These are phyloP conservation scores for Aspergillus caelatus DNA, from an alignment of 2,329 filamentous ascomycete species.

Conservation along the genomic window DNA sequence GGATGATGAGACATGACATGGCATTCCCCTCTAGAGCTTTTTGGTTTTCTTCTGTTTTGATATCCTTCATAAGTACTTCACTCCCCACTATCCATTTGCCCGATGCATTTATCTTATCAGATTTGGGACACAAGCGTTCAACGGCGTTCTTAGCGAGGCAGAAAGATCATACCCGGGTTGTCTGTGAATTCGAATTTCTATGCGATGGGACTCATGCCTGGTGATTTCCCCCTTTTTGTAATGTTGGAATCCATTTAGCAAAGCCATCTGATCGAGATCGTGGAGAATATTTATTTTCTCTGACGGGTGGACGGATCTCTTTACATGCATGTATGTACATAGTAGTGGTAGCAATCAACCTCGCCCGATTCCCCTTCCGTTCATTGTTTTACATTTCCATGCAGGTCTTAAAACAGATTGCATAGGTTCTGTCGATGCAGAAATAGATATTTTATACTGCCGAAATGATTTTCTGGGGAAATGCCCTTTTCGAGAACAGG, in stretches of 20 bases:
- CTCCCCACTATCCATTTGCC: slow-evolving; percentile 1
- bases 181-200: slow-evolving; percentile 7
- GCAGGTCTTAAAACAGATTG: too few species aligned
- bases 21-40: neutral
- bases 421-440: too few species aligned
- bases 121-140: slow-evolving; percentile 2
- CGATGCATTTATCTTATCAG: slow-evolving; percentile 5
- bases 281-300: neutral
- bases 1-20: slow-evolving; percentile 31
- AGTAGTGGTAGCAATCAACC: slow-evolving; percentile 15
- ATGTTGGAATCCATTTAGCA: slow-evolving; percentile 4
- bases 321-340: neutral
- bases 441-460: too few species aligned
- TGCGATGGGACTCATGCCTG: neutral
- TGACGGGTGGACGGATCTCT: neutral
- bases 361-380: slow-evolving; percentile 2
- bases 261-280: neutral
- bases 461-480: too few species aligned
- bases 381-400: too few species aligned
- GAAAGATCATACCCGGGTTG: slow-evolving; percentile 24
- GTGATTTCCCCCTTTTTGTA: neutral
- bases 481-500: too few species aligned
- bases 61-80: neutral
- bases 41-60: slow-evolving; percentile 7
- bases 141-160: slow-evolving; percentile 11